Conservation (phyloP, 2,329 filamentous ascomycete genomes). For the Pestalotiopsis sp. region DNA sequence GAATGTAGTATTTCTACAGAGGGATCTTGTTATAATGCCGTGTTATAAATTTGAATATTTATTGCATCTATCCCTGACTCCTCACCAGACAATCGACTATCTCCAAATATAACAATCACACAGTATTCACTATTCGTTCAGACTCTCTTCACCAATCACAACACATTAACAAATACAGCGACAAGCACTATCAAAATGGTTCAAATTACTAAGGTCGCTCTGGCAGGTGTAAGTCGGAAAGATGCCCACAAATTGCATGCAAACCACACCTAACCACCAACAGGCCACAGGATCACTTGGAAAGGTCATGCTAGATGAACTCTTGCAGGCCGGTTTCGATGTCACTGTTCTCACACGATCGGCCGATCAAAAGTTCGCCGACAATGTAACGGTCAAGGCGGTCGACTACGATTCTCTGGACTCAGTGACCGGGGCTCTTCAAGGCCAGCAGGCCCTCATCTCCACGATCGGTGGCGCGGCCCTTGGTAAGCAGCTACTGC, state of each 20-base stretch:
- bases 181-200: not conserved
- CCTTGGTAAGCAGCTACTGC: slow-evolving; percentile 43
- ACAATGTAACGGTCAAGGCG: not conserved
- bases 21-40: too few relatives aligned
- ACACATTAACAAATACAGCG: not conserved
- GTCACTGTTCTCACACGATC: not conserved
- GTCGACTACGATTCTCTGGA: slow-evolving; percentile 19
- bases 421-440: slow-evolving; percentile 40
- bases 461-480: slow-evolving; percentile 42
- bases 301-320: not conserved
- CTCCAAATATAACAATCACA: too few relatives aligned
- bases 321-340: not conserved
- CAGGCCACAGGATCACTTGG: not conserved
- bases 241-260: not conserved
- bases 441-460: slow-evolving; percentile 61
- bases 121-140: too few relatives aligned
- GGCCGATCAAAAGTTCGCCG: not conserved
- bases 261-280: not conserved
- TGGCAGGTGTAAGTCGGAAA: not conserved
- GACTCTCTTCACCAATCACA: too few relatives aligned
- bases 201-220: not conserved
- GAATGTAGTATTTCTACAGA: too few relatives aligned
- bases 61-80: too few relatives aligned
- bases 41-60: too few relatives aligned
- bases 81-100: too few relatives aligned